These are phyloP conservation scores for Microthlaspi erraticum DNA, from an alignment of 345 rosid genomes.

Conservation along the genomic window DNA sequence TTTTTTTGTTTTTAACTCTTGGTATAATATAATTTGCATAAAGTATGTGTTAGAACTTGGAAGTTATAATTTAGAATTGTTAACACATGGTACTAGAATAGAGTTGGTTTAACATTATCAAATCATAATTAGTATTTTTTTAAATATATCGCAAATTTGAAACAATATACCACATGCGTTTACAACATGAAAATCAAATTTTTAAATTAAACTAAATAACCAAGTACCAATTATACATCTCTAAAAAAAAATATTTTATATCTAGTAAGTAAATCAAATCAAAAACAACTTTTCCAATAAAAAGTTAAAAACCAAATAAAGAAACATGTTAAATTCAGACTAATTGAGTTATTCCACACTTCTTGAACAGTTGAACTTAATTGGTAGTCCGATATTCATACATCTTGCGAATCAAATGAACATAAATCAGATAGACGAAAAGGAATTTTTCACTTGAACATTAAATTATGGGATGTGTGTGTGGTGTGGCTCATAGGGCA, in stretches of 20 bases:
- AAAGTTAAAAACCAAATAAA: background rate
- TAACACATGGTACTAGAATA: too few relatives aligned
- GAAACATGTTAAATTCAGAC: background rate
- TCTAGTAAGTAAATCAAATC: background rate
- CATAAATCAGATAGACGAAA: background rate
- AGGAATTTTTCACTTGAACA: background rate
- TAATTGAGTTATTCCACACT: slow-evolving; percentile 13
- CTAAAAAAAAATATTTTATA: too few relatives aligned
- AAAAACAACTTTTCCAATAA: background rate
- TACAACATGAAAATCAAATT: background rate
- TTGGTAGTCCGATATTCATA: background rate
- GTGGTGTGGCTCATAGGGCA: slow-evolving; percentile 44
- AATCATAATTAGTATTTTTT: background rate
- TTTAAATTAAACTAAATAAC: background rate
- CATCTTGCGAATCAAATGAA: background rate
- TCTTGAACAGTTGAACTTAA: too few relatives aligned
- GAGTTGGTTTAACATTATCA: background rate
- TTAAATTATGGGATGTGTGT: background rate
- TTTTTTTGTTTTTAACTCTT: background rate
- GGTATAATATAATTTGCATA: background rate
- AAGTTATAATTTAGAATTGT: too few relatives aligned
- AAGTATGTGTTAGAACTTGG: too few relatives aligned
- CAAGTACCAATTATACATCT: background rate
- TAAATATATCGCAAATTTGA: background rate
- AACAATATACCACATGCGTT: background rate